Percentiles rank a stretch among this genome's conserved stretches.
phyloP scores from a whole-genome alignment of 2,329 filamentous ascomycete genomes.

The Dactylellina cionopaga region DNA sequence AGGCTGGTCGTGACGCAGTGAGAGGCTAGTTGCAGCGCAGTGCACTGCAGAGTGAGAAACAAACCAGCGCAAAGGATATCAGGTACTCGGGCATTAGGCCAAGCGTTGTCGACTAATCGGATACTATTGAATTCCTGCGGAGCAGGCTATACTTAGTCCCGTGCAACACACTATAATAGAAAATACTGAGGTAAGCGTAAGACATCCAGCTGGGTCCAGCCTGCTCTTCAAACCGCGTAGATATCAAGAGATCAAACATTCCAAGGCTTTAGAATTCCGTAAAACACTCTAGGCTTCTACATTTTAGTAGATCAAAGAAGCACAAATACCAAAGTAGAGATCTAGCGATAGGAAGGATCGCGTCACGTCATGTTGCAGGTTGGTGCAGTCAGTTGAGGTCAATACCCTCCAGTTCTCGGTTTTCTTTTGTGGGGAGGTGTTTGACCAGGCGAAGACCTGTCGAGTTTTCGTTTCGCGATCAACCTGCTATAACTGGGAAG shows the following conservation, averaged over 20 bases:
- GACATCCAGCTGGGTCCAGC: too few species aligned
- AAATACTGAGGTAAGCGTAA: conserved; percentile 28
- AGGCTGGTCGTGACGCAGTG: conserved; percentile 35
- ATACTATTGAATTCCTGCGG: conserved; percentile 18
- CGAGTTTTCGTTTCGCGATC: conserved; percentile 36
- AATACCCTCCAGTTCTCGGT: background rate
- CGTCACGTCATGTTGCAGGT: conserved; percentile 10
- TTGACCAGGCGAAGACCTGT: conserved; percentile 9
- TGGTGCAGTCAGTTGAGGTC: background rate
- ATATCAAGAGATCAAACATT: conserved; percentile 11
- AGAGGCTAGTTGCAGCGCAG: conserved; percentile 11
- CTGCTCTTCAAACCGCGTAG: background rate
- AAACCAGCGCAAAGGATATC: background rate
- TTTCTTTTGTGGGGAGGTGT: too few species aligned
- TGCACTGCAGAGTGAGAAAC: conserved; percentile 28
- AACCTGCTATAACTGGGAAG: conserved; percentile 46
- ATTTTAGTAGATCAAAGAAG: conserved; percentile 18
- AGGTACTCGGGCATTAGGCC: background rate
- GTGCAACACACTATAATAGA: conserved; percentile 35
- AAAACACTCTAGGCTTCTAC: conserved; percentile 8
- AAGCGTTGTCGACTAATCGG: conserved; percentile 20
- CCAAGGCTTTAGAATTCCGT: conserved; percentile 1
- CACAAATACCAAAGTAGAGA: background rate
- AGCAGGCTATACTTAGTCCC: conserved; percentile 38
- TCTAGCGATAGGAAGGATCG: conserved; percentile 9